Evolutionary conservation across 2,329 filamentous ascomycete genomes (phyloP), one percentile per base, ranked within the genome.

Genomic region (Diaporthe sp.): DNA sequence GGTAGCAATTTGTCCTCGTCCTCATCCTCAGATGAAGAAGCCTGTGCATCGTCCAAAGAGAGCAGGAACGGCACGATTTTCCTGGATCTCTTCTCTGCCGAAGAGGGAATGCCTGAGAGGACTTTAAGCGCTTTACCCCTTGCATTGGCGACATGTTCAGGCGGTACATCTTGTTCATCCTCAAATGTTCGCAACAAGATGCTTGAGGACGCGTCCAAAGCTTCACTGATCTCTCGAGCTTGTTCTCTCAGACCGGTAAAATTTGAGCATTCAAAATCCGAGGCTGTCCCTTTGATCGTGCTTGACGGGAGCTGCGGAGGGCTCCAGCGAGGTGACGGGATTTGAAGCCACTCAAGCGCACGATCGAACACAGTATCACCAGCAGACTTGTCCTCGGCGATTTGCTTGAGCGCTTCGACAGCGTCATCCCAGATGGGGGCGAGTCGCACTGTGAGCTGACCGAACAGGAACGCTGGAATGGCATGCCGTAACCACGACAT

Each of bases 391-490:
- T 88, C 89, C 77, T 94, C 89, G 28, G 92, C 90, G 71, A 99
- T 92, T 69, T 92, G 88, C 79, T 95, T 93, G 80, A 99, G 85
- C 0, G 94, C 92, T 72, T 92, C 89, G 68, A 93, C 91, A 0
- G 94, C 90, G 79, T 97, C 95, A 75, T 97, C 94, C 94, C 96
- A 98, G 8, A 97, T 87, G 47, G 95, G 95, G 0, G 95, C 90
- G 77, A 98, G 88, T 78, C 93, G 94, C 66, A 97, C 92, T 0
- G 96, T 97, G 75, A 98, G 88, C 83, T 98, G 89, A 66, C 97
- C 97, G 79, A 98, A 98, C 79, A 95, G 92, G 80, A 96, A 98
- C 0, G 91, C 89, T 0, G 96, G 94, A 40, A 98, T 89, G 9
- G 95, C 91, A 78, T 90, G 88, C 74, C 90, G 87, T 77, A 97